A percentile compares a stretch with the other conserved stretches of the same genome.
phyloP scores from a whole-genome alignment of 371 early-diverging fungal species.

The Nematocida parisii region DNA sequence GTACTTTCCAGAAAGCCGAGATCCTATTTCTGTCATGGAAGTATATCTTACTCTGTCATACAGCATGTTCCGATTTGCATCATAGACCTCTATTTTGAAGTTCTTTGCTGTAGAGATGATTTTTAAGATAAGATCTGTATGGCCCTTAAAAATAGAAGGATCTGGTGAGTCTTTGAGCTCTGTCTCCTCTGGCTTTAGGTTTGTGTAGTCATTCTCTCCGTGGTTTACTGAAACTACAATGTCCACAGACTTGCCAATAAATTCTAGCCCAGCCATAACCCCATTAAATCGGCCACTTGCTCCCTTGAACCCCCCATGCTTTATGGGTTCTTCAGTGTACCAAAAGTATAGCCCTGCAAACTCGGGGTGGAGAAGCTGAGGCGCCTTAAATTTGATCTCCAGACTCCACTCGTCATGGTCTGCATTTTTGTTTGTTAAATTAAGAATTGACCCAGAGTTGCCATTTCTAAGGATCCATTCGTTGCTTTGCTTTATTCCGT shows the following conservation, averaged over 20 bases:
- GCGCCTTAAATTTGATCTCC: slow-evolving; percentile 58
- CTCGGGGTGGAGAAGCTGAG: slow-evolving; percentile 59
- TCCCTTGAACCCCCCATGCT: slow-evolving; percentile 65
- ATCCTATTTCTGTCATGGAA: slow-evolving; percentile 39
- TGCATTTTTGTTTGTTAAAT: slow-evolving; percentile 63
- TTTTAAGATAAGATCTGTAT: slow-evolving; percentile 67
- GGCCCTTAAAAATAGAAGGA: slow-evolving; percentile 65
- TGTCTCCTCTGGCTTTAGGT: slow-evolving; percentile 44
- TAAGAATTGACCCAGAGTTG: slow-evolving; percentile 62
- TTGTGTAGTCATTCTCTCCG: slow-evolving; percentile 56
- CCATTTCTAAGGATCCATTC: slow-evolving; percentile 49
- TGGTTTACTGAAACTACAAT: slow-evolving; percentile 66
- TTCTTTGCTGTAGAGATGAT: slow-evolving; percentile 69
- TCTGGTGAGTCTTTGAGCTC: slow-evolving; percentile 66
- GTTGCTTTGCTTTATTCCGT: slow-evolving; percentile 51
- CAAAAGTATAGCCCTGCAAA: slow-evolving; percentile 69
- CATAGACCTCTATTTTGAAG: slow-evolving; percentile 70
- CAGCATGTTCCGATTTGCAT: slow-evolving; percentile 61
- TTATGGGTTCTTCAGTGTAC: slow-evolving; percentile 67
- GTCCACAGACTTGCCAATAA: slow-evolving; percentile 60
- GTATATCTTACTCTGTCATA: slow-evolving; percentile 68
- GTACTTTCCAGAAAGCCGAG: slow-evolving; percentile 63
- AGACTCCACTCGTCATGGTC: slow-evolving; percentile 68
- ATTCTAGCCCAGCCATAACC: slow-evolving; percentile 69
- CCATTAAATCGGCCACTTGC: slow-evolving; percentile 65